Conservation (phyloP, 169 alveolate species). For the Plasmodium coatneyi region DNA sequence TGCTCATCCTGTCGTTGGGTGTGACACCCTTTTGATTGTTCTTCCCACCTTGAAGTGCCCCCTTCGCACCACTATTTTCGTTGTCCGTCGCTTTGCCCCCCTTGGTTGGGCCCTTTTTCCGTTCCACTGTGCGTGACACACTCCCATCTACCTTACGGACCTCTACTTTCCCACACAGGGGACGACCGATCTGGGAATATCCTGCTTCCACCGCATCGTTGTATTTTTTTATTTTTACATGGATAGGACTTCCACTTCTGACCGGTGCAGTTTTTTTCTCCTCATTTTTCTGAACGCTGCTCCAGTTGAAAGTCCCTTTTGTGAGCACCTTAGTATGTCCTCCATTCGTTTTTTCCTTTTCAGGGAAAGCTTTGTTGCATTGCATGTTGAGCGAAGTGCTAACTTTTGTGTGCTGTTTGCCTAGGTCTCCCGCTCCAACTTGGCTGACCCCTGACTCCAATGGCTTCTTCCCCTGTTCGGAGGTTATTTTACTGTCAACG, state of each 20-base stretch:
- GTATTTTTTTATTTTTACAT: background rate
- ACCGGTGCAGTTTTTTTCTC: background rate
- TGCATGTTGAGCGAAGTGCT: background rate
- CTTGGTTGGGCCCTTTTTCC: background rate
- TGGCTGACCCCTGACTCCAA: background rate
- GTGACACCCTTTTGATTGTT: background rate
- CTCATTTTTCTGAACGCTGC: background rate
- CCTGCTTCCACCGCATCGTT: background rate
- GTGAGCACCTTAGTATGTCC: background rate
- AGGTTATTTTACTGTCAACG: slow-evolving; percentile 1
- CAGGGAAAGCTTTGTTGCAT: background rate
- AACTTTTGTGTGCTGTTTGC: background rate
- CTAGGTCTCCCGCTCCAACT: background rate
- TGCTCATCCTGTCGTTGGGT: background rate
- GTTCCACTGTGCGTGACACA: background rate
- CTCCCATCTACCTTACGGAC: background rate
- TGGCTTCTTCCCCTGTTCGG: background rate
- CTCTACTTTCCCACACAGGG: background rate
- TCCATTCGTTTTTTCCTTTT: background rate
- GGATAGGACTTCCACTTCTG: background rate
- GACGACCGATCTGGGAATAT: background rate
- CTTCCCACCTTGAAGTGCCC: background rate
- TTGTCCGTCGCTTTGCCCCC: background rate
- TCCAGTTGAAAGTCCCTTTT: background rate
- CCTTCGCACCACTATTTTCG: background rate